Base-by-base conservation (phyloP, 164 flowering plant species). In the Magnolia kwangsiensis region DNA sequence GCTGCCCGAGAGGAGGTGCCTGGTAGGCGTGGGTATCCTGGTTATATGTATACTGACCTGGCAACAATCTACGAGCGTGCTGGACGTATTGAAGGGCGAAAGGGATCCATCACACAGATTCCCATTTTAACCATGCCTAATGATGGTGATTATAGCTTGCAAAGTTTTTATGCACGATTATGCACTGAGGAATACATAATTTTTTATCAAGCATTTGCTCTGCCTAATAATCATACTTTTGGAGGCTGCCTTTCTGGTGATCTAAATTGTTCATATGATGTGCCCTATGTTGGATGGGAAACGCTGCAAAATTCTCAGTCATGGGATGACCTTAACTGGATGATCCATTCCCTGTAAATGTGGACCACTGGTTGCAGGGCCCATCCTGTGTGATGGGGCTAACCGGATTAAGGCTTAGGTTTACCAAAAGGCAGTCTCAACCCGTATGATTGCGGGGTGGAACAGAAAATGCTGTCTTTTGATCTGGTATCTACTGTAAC, bases 1-100 rank as follows among this genome's bases (percentile, higher is more conserved):
- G 99, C 99, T 82, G 99, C 99, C 45, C 86, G 99, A 71, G 99
- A 96, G 76, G 99, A 96, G 87, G 99, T 96, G 69, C 99, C 99
- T 29, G 98, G 99, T 80, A 90, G 98, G 71, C 97, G 98, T 90
- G 99, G 99, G 11, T 94, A 96, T 84, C 99, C 99, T 76, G 98
- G 99, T 75, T 92, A 94, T 79, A 96, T 96, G 99, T 94, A 96
- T 72, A 96, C 99, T 74, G 98, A 94, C 90, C 87, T 94, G 77
- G 99, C 99, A 13, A 89, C 95, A 74, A 96, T 96, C 31, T 96
- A 96, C 80, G 99, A 96, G 80, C 94, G 99, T 78, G 99, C 99
- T 77, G 99, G 97, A 72, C 90, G 98, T 81, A 96, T 96, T 81
- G 97, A 94, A 88, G 99, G 99, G 24, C 82, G 98, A 73, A 96